These are phyloP conservation scores for Ormosia emarginata DNA, from an alignment of 306 rosid species.

Conservation along the genomic window DNA sequence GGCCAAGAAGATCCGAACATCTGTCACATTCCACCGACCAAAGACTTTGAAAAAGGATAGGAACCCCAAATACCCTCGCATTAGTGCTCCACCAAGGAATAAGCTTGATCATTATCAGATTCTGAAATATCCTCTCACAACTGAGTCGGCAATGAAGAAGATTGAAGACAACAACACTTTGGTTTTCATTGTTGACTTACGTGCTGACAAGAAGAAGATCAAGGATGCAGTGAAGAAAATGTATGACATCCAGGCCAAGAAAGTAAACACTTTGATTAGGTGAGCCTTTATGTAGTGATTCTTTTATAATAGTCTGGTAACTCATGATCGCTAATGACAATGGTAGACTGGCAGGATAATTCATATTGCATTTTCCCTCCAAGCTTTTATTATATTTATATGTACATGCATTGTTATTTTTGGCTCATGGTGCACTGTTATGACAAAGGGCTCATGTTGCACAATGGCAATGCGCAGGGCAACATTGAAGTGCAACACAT, in stretches of 20 bases:
- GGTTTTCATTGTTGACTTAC: conserved; percentile 79
- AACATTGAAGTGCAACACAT: not conserved
- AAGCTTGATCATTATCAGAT: conserved; percentile 88
- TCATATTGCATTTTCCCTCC: not conserved
- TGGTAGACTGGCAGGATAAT: not conserved
- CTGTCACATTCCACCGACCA: conserved; percentile 64
- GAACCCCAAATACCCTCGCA: conserved; percentile 81
- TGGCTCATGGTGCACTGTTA: not conserved
- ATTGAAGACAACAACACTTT: conserved; percentile 87
- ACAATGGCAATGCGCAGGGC: not conserved
- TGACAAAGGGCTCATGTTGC: not conserved
- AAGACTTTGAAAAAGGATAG: conserved; percentile 67
- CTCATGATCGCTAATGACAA: not conserved
- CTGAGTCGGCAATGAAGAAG: conserved; percentile 92
- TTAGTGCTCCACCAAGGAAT: conserved; percentile 81
- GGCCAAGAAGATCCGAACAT: conserved; percentile 50
- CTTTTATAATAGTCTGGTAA: not conserved
- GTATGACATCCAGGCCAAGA: conserved; percentile 90
- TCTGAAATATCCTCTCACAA: conserved; percentile 73
- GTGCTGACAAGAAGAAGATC: conserved; percentile 94
- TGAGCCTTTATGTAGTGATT: conserved; percentile 12
- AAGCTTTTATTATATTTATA: not conserved
- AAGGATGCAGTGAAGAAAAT: conserved; percentile 84
- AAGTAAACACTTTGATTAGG: conserved; percentile 90
- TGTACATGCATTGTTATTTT: not conserved